phyloP scores from a whole-genome alignment of 2,329 filamentous ascomycete species.

The Diaporthe ilicicola region DNA sequence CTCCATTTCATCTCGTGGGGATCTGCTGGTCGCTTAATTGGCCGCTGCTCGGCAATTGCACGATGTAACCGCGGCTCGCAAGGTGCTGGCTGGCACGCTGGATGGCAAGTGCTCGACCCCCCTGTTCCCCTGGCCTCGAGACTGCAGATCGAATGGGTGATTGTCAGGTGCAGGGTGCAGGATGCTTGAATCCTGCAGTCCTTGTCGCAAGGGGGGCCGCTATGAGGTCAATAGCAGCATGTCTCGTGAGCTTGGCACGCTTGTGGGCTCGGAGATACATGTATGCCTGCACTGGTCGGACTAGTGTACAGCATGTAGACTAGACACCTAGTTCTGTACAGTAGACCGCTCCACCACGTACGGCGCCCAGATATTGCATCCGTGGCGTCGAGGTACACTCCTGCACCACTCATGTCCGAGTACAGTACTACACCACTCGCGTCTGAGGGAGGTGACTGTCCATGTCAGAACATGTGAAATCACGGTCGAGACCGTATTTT shows the following conservation, averaged over 20 bases:
- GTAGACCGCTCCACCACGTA: neutral
- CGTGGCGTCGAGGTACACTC: neutral
- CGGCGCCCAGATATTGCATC: constrained; percentile 14
- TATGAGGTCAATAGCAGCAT: neutral
- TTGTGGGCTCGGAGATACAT: neutral
- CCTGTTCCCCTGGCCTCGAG: neutral
- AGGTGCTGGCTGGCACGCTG: constrained; percentile 11
- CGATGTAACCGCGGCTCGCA: neutral
- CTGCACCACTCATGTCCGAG: neutral
- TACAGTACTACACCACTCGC: neutral
- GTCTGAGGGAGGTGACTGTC: neutral
- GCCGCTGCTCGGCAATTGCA: constrained; percentile 20
- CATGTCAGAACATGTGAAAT: neutral
- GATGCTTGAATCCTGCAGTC: constrained; percentile 23
- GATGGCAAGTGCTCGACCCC: neutral
- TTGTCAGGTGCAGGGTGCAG: constrained; percentile 18
- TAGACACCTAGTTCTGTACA: neutral
- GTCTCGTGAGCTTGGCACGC: constrained; percentile 1
- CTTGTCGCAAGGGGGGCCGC: neutral
- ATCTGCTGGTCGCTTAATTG: constrained; percentile 24
- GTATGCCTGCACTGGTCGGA: too few relatives aligned
- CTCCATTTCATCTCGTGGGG: constrained; percentile 25
- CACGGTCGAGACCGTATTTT: constrained; percentile 14
- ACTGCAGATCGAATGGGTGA: constrained; percentile 17
- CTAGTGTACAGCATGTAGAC: too few relatives aligned